These are phyloP conservation scores for Arthrobotrys iridis DNA, from an alignment of 2,329 filamentous ascomycete genomes.

Conservation along the genomic window DNA sequence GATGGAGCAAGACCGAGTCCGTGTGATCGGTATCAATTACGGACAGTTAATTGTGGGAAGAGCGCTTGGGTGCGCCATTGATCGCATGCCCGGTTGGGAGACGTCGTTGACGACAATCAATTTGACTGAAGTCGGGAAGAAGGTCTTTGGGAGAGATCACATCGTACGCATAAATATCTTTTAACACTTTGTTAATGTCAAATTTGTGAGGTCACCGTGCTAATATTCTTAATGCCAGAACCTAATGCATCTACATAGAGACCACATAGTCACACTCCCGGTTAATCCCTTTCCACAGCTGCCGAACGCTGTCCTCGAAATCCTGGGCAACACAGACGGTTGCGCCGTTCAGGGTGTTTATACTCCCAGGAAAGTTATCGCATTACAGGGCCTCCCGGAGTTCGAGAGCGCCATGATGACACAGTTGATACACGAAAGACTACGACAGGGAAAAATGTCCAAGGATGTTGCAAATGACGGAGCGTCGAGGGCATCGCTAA, in stretches of 20 bases:
- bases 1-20: conserved; percentile 71
- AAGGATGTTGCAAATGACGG: conserved; percentile 76
- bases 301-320: conserved; percentile 69
- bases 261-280: conserved; percentile 69
- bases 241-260: conserved; percentile 87
- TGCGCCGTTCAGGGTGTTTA: conserved; percentile 87
- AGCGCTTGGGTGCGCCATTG: conserved; percentile 75
- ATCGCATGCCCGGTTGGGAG: conserved; percentile 80
- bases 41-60: conserved; percentile 86
- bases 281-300: conserved; percentile 61
- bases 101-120: conserved; percentile 76
- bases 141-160: conserved; percentile 74
- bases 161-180: conserved; percentile 14
- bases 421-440: conserved; percentile 73
- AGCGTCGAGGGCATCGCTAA: conserved; percentile 71
- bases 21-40: conserved; percentile 84
- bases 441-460: conserved; percentile 74
- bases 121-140: conserved; percentile 75
- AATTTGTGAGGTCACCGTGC: not conserved
- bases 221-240: conserved; percentile 62
- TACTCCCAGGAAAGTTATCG: conserved; percentile 72
- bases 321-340: conserved; percentile 71
- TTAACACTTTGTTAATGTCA: not conserved
- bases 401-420: conserved; percentile 77
- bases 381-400: conserved; percentile 88